Base-by-base conservation (phyloP, 495 filamentous ascomycete genomes). In the Filosporella fistucella region DNA sequence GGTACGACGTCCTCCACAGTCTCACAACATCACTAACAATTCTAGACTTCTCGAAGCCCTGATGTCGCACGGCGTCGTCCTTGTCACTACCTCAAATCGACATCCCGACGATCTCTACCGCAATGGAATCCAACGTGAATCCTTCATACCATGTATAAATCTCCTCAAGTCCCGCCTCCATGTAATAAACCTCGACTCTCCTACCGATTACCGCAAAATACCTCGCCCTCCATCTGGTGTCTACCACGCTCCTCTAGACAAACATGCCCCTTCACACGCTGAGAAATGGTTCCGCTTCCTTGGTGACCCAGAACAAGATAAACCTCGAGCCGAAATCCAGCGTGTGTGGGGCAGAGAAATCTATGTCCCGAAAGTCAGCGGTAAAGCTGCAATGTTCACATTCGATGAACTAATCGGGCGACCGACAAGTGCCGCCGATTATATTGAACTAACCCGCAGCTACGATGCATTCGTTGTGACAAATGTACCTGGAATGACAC, bases 171-270 rank as follows among this genome's bases (percentile, higher is more conserved):
- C 72, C 42, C 77, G 81, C 6, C 78, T 98, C 21, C 78, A 83
- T 34, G 88, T 98, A 37, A 85, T 98, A 58, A 96, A 96, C 67
- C 78, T 98, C 38, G 85, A 97, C 69, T 95, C 90, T 2, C 82
- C 85, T 12, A 98, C 91, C 13, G 93, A 98, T 67, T 98, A 98
- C 70, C 86, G 93, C 49, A 96, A 95, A 65, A 90, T 98, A 52
- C 89, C 91, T 16, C 83, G 91, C 2, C 94, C 94, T 12, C 86
- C 90, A 0, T 91, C 90, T 8, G 91, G 87, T 21, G 93, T 97
- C 38, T 98, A 97, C 66, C 83, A 94, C 68, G 64, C 68, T 28
- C 88, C 88, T 1, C 77, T 96, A 1, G 89, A 89, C 67, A 74
- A 70, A 17, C 83, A 84, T 37, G 88, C 94, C 11, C 64, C 73